These are phyloP conservation scores for Cotoneaster glaucophyllus DNA, from an alignment of 306 rosid species.

Conservation along the genomic window DNA sequence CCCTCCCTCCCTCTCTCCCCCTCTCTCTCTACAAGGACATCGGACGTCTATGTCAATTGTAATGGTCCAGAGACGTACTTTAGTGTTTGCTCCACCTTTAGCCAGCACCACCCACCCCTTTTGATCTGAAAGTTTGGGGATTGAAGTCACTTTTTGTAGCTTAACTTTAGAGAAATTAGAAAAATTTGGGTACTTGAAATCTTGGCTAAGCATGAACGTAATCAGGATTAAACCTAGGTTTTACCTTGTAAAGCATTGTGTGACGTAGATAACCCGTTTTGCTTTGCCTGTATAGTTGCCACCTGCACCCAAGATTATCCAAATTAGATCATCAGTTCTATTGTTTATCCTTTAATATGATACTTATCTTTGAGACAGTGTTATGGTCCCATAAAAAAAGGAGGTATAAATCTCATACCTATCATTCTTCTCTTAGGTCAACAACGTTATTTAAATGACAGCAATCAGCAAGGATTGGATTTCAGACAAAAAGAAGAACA, in stretches of 20 bases:
- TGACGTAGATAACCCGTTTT: neutral
- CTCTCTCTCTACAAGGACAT: neutral
- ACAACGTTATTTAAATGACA: constrained; percentile 9
- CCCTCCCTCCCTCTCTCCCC: neutral
- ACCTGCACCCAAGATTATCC: neutral
- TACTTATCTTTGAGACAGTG: neutral
- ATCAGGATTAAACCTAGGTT: neutral
- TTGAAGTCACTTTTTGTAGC: neutral
- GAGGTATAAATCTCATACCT: neutral
- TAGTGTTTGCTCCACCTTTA: constrained; percentile 5
- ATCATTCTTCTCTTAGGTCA: neutral
- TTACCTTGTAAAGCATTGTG: neutral
- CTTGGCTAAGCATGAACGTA: neutral
- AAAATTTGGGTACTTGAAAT: neutral
- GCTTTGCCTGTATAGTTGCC: neutral
- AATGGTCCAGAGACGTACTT: neutral
- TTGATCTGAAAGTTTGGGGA: constrained; percentile 3
- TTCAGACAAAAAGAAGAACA: neutral
- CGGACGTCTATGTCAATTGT: neutral
- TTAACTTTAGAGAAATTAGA: neutral
- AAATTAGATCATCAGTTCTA: neutral
- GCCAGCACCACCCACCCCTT: constrained; percentile 2
- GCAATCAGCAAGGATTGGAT: neutral
- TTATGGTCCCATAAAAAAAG: neutral
- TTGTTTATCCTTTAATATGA: neutral